Conservation (phyloP, 176 grass and related monocot genomes). For the Zoysia japonica region DNA sequence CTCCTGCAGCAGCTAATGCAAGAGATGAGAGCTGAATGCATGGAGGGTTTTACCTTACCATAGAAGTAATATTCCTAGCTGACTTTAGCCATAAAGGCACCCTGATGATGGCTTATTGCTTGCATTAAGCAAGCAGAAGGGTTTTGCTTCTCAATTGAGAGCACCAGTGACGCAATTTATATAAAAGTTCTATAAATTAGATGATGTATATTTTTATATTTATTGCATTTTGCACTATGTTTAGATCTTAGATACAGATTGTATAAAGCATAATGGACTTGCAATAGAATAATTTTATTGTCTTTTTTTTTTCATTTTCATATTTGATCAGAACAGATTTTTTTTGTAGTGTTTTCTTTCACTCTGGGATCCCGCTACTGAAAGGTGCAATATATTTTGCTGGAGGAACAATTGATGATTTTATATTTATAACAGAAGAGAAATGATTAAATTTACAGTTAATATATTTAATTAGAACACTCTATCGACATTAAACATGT, state of each 20-base stretch:
- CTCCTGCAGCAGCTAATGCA: conserved; percentile 74
- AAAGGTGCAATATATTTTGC: not conserved
- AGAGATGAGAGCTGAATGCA: conserved; percentile 61
- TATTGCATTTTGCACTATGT: not conserved
- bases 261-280: not conserved
- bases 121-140: conserved; percentile 17
- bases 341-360: not conserved
- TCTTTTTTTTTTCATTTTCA: not conserved
- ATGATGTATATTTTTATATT: not conserved
- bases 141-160: conserved; percentile 32
- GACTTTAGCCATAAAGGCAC: not conserved
- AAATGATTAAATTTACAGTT: no score
- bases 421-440: no score
- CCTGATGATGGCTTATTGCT: not conserved
- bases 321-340: not conserved
- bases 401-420: no score
- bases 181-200: not conserved
- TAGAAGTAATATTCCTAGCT: conserved; percentile 24
- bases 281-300: not conserved
- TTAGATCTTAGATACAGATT: not conserved
- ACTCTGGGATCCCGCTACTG: not conserved
- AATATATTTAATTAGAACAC: no score
- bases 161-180: not conserved
- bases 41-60: conserved; percentile 64
- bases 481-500: no score